phyloP scores from a whole-genome alignment of 1,284 basidiomycete genomes.

The Cutaneotrichosporon sp. region DNA sequence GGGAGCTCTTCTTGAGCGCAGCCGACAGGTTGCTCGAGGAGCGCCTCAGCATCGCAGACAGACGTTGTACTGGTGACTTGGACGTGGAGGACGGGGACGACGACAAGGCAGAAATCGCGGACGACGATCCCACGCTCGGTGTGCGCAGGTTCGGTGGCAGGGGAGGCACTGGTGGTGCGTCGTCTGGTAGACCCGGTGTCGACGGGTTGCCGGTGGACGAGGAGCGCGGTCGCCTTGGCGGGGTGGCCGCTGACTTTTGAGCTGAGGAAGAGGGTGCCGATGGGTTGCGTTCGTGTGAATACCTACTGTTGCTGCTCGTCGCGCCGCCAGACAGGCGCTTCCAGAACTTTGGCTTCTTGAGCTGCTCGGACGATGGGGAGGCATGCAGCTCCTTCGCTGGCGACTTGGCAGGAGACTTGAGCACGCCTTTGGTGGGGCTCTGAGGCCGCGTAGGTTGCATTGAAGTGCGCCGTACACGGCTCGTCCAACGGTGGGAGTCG shows the following conservation, averaged over 20 bases:
- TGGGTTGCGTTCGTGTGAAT: neutral
- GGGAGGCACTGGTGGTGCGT: slow-evolving; percentile 38
- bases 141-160: slow-evolving; percentile 39
- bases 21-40: slow-evolving; percentile 38
- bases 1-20: slow-evolving; percentile 6
- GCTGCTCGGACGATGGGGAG: slow-evolving; percentile 13
- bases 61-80: slow-evolving; percentile 21
- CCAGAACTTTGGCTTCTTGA: slow-evolving; percentile 19
- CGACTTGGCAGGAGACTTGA: slow-evolving; percentile 7
- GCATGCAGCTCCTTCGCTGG: slow-evolving; percentile 9
- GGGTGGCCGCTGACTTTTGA: slow-evolving; percentile 5
- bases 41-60: slow-evolving; percentile 31
- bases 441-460: slow-evolving; percentile 3
- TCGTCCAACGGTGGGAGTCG: neutral
- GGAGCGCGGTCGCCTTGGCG: slow-evolving; percentile 27
- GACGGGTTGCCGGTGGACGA: slow-evolving; percentile 28
- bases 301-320: slow-evolving; percentile 1
- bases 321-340: slow-evolving; percentile 14
- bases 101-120: slow-evolving; percentile 12
- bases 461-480: neutral
- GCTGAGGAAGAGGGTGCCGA: neutral
- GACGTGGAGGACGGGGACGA: slow-evolving; percentile 10
- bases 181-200: neutral
- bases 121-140: slow-evolving; percentile 24
- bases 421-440: slow-evolving; percentile 9